phyloP scores from a whole-genome alignment of 768 basidiomycete genomes.

The Lentinula guzmanii region DNA sequence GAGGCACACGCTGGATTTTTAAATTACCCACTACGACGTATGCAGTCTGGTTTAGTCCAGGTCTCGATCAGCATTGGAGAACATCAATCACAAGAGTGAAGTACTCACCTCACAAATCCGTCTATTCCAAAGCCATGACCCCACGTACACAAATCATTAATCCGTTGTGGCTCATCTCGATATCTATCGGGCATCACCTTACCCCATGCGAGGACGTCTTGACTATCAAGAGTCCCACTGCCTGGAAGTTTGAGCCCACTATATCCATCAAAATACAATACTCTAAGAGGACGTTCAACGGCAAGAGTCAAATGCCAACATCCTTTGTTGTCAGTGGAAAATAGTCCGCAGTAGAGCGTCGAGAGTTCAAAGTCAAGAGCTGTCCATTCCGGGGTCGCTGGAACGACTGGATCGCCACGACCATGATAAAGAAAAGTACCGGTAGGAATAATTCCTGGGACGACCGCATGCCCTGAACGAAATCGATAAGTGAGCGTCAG shows the following conservation, averaged over 20 bases:
- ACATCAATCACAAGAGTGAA: background rate
- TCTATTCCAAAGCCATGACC: conserved; percentile 23
- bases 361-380: conserved; percentile 30
- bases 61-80: background rate
- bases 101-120: conserved; percentile 23
- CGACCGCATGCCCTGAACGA: conserved; percentile 20
- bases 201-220: conserved; percentile 29
- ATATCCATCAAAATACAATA: conserved; percentile 26
- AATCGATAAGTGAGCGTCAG: background rate
- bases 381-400: conserved; percentile 24
- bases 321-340: conserved; percentile 1
- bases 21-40: background rate
- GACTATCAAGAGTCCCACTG: conserved; percentile 25
- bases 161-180: conserved; percentile 18
- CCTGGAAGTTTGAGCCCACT: conserved; percentile 25
- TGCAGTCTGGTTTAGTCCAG: background rate
- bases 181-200: conserved; percentile 11
- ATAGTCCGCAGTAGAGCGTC: conserved; percentile 15
- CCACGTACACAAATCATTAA: conserved; percentile 25
- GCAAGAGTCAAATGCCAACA: conserved; percentile 25
- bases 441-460: conserved; percentile 25
- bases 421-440: conserved; percentile 33
- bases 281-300: conserved; percentile 19
- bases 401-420: conserved; percentile 13
- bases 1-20: background rate